Evolutionary conservation across 176 grass and related monocot species (phyloP), one percentile per base, ranked within the genome.

Genomic region (Triticum monococcum): DNA sequence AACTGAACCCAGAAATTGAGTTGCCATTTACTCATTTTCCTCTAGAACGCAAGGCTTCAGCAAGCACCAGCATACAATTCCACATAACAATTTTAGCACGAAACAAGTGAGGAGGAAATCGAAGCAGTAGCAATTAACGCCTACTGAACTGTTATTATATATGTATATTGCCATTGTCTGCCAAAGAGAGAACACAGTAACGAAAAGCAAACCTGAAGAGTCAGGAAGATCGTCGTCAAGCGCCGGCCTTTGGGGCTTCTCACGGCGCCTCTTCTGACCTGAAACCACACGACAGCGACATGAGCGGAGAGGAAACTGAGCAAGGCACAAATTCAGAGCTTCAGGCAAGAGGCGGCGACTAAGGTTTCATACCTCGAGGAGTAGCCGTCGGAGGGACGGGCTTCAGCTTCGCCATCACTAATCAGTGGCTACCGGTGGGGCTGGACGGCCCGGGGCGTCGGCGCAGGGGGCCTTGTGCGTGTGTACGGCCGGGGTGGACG

Each of bases 351-450:
- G 62, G 8, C 24, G 24, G 37, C 0, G 43, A 5, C 5, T 0
- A 41, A 18, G 17, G 32, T 18, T 56, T 28, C 26, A 8, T 81
- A 86, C 88, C 83, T 77, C 46, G 78, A 28, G 48, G 25, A 65
- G 35, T 64, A 30, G 25, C 31, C 0, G 67, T 57, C 37, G 61
- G 16, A 11, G 72, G 17, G 3, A 18, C 72, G 12, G 46, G 61
- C 70, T 81, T 89, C 20, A 48, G 69, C 78, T 86, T 89, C 62
- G 22, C 83, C 88, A 89, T 89, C 33, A 22, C 10, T 64, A 26
- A 64, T 64, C 23, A 64, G 24, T 64, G 24, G 61, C 61, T 64
- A 10, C 60, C 60, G 11, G 12, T 12, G 45, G 12, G 45, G 45
- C 40, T 41, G 40, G 40, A 41, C 40, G 40, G 40, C 40, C 40